A percentile compares a stretch with the other conserved stretches of the same genome.
phyloP scores from a whole-genome alignment of 306 rosid species.

The Nissolia schottii region DNA sequence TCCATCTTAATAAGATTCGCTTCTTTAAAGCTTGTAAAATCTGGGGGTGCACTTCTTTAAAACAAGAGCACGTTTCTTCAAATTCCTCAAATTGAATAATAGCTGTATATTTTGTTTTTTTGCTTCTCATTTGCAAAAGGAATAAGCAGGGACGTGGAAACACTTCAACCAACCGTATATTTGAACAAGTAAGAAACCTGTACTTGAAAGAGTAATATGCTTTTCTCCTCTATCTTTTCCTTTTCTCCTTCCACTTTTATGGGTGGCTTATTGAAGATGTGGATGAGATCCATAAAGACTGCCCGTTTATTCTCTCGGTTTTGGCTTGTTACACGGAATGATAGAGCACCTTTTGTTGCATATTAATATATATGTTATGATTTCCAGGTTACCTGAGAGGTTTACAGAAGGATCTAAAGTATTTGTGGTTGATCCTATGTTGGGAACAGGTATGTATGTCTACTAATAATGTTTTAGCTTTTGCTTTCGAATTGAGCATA shows the following conservation, averaged over 20 bases:
- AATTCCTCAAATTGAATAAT: conserved; percentile 14
- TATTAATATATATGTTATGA: background rate
- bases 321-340: background rate
- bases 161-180: conserved; percentile 77
- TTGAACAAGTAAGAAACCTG: conserved; percentile 73
- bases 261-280: background rate
- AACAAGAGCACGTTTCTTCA: background rate
- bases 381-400: conserved; percentile 68
- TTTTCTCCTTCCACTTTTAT: background rate
- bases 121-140: conserved; percentile 47
- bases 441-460: conserved; percentile 76
- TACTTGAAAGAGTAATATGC: background rate
- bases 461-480: conserved; percentile 16
- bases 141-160: conserved; percentile 74
- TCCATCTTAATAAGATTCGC: background rate
- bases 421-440: conserved; percentile 89
- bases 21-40: conserved; percentile 1
- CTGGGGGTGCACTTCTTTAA: background rate
- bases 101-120: background rate
- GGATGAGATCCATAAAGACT: background rate
- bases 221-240: background rate
- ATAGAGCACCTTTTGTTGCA: background rate
- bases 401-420: conserved; percentile 76
- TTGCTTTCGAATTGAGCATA: background rate
- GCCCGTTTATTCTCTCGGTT: conserved; percentile 1